These are phyloP conservation scores for Xylariaceae sp. DNA, from an alignment of 2,329 filamentous ascomycete genomes.

Conservation along the genomic window DNA sequence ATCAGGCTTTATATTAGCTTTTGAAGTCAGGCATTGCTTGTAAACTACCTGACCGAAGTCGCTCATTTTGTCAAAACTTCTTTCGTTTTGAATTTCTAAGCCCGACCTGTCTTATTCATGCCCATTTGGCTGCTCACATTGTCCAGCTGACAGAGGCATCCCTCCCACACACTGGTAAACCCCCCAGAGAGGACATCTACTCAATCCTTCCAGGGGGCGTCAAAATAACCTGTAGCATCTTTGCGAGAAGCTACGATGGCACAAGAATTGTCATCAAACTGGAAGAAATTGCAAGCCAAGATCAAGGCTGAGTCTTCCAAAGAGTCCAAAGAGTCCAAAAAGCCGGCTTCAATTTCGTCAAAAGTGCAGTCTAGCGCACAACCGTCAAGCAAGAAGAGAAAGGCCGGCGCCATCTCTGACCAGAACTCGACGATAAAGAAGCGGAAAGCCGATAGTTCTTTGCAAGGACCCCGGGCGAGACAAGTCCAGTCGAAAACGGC, in stretches of 20 bases:
- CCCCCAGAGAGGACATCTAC: background rate
- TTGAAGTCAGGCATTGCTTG: too few relatives aligned
- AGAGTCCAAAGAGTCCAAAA: background rate
- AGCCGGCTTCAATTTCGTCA: constrained; percentile 19
- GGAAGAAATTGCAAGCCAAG: constrained; percentile 69
- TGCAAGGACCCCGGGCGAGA: constrained; percentile 1
- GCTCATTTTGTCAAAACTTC: background rate
- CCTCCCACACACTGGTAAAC: background rate
- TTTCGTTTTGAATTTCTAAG: background rate
- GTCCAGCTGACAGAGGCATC: too few relatives aligned
- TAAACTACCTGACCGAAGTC: background rate
- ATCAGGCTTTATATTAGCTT: too few relatives aligned
- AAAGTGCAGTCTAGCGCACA: constrained; percentile 7
- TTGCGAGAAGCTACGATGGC: constrained; percentile 34
- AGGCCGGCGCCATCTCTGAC: constrained; percentile 7
- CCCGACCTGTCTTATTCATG: too few relatives aligned
- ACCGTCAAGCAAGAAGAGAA: constrained; percentile 16
- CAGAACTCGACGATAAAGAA: constrained; percentile 9
- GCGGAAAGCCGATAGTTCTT: background rate
- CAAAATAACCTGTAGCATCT: background rate
- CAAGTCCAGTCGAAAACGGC: constrained; percentile 1
- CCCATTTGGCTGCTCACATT: too few relatives aligned
- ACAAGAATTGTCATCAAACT: constrained; percentile 59
- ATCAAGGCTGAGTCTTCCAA: constrained; percentile 43
- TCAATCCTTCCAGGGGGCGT: background rate